A percentile compares a stretch with the other conserved stretches of the same genome.
These are phyloP conservation scores for Kernera saxatilis DNA, from an alignment of 345 rosid species.

Conservation along the genomic window DNA sequence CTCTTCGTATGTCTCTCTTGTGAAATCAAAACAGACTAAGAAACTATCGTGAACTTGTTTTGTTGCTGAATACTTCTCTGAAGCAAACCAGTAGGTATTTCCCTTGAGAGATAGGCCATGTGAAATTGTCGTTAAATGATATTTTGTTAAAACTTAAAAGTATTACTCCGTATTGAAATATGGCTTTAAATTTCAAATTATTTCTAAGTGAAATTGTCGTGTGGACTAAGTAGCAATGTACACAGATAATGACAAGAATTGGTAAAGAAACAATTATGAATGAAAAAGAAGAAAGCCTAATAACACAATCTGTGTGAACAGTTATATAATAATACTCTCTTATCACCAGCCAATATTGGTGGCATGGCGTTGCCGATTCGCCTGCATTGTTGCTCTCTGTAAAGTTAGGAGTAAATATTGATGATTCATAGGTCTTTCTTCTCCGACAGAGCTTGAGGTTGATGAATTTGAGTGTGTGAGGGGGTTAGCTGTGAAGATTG, in stretches of 20 bases:
- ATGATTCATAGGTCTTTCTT: slow-evolving; percentile 21
- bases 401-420: slow-evolving; percentile 17
- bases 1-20: too few relatives aligned
- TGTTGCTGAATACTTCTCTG: too few relatives aligned
- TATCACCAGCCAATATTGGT: slow-evolving; percentile 5
- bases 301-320: slow-evolving; percentile 8
- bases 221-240: slow-evolving; percentile 12
- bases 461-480: slow-evolving; percentile 1
- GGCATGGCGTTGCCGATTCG: background rate
- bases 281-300: slow-evolving; percentile 5
- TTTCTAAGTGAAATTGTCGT: background rate
- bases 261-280: slow-evolving; percentile 2
- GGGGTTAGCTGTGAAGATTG: slow-evolving; percentile 19
- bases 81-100: too few relatives aligned
- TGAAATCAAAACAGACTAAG: too few relatives aligned
- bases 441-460: slow-evolving; percentile 19
- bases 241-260: slow-evolving; percentile 15
- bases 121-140: too few relatives aligned
- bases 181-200: too few relatives aligned
- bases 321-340: background rate
- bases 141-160: too few relatives aligned
- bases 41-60: too few relatives aligned
- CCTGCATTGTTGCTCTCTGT: slow-evolving; percentile 16
- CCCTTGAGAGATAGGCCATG: too few relatives aligned
- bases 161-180: too few relatives aligned